Conservation (phyloP, 202 grass and related monocot genomes). For the Hordeum pubiflorum region DNA sequence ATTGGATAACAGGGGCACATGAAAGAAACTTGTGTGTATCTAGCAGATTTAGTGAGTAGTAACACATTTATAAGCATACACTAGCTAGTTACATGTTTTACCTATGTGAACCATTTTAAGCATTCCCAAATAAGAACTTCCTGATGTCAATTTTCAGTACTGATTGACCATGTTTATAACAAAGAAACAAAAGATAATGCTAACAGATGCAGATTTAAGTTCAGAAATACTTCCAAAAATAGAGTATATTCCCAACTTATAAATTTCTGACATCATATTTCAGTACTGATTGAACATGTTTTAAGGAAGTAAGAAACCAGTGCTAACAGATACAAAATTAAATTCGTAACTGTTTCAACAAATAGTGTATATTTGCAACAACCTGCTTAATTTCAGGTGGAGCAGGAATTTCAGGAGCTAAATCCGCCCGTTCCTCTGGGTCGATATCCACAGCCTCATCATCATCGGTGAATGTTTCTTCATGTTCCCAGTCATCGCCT, state of each 20-base stretch:
- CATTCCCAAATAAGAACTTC: neutral
- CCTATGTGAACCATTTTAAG: conserved; percentile 19
- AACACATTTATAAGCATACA: neutral
- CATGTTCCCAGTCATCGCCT: conserved; percentile 99
- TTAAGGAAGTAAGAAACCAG: neutral
- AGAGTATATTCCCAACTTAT: neutral
- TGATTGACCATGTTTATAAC: neutral
- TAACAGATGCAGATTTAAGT: neutral
- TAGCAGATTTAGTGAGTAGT: neutral
- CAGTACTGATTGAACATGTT: neutral
- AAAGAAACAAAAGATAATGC: conserved; percentile 1
- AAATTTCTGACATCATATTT: conserved; percentile 5
- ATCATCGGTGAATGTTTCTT: conserved; percentile 95
- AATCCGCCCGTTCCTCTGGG: conserved; percentile 88
- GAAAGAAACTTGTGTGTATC: neutral
- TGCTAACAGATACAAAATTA: conserved; percentile 4
- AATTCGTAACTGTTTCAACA: neutral
- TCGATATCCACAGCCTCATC: conserved; percentile 92
- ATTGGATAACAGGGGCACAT: neutral
- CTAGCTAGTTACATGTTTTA: neutral
- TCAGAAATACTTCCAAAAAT: neutral
- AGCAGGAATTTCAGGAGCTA: conserved; percentile 96
- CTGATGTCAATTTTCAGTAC: conserved; percentile 21
- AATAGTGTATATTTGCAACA: neutral
- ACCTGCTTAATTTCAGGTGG: conserved; percentile 99